Conservation (phyloP, 129 eudicot species). For the Ambrosia trifida region DNA sequence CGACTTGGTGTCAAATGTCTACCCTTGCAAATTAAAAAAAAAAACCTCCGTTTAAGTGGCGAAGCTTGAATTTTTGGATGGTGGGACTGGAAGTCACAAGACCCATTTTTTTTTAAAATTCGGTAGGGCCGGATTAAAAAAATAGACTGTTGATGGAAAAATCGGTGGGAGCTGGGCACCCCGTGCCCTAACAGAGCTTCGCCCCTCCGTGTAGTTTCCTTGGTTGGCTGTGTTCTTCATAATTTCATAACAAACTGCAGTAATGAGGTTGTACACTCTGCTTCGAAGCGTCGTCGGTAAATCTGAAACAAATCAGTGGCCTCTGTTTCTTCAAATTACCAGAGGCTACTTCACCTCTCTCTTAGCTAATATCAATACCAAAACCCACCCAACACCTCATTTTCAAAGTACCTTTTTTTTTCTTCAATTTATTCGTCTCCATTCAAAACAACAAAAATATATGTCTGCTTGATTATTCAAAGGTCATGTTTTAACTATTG, state of each 20-base stretch:
- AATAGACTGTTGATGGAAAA: too few relatives aligned
- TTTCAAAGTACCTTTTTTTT: constrained; percentile 29
- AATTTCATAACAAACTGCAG: not conserved
- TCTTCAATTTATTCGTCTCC: not conserved
- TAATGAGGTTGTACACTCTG: constrained; percentile 29
- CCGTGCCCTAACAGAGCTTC: not conserved
- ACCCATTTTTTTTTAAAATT: too few relatives aligned
- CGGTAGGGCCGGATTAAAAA: too few relatives aligned
- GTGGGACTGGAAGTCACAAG: too few relatives aligned
- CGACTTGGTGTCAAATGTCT: too few relatives aligned
- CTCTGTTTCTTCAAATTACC: constrained; percentile 2
- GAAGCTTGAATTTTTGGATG: too few relatives aligned
- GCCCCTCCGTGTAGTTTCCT: not conserved
- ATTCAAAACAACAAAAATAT: not conserved
- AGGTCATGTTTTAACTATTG: not conserved
- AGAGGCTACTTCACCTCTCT: constrained; percentile 16
- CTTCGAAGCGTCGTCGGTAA: constrained; percentile 16
- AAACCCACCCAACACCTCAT: constrained; percentile 11
- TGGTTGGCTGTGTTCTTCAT: not conserved
- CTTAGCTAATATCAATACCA: constrained; percentile 10
- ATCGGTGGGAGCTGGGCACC: too few relatives aligned
- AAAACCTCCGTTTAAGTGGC: too few relatives aligned
- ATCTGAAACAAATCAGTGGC: not conserved
- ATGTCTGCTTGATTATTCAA: not conserved
- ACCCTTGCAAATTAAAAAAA: not conserved